Percentiles rank a stretch among this genome's conserved stretches.
Conservation (phyloP, 805 yeast species). For the Komagataella pseudopastoris region DNA sequence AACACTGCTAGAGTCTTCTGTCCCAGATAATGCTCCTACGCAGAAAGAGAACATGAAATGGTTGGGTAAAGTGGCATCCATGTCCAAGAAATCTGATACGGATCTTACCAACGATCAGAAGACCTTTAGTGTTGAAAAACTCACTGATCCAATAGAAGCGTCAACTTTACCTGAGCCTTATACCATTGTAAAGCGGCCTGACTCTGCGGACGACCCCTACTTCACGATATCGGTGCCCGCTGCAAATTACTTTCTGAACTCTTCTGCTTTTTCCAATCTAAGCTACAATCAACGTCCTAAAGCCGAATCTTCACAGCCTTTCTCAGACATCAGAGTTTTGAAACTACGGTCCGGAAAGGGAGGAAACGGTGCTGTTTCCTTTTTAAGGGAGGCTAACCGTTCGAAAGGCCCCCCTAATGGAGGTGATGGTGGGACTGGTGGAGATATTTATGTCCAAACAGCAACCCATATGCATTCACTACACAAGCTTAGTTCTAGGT, state of each 20-base stretch:
- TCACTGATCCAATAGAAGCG: slow-evolving; percentile 6
- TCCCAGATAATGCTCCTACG: slow-evolving; percentile 23
- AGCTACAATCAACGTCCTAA: slow-evolving; percentile 26
- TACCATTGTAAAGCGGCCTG: background rate
- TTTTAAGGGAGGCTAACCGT: slow-evolving; percentile 73
- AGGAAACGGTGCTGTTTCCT: slow-evolving; percentile 80
- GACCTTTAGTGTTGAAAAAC: background rate
- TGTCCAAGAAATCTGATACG: background rate
- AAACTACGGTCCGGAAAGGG: slow-evolving; percentile 69
- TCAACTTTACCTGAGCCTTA: slow-evolving; percentile 9
- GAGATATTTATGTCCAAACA: slow-evolving; percentile 74
- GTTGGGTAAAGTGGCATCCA: slow-evolving; percentile 10
- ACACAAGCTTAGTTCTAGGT: slow-evolving; percentile 52
- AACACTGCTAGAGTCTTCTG: background rate
- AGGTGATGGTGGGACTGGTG: slow-evolving; percentile 98
- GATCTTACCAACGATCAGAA: background rate
- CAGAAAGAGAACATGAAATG: slow-evolving; percentile 17
- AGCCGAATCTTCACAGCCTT: slow-evolving; percentile 26
- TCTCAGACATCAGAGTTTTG: slow-evolving; percentile 56
- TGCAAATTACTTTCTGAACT: slow-evolving; percentile 16
- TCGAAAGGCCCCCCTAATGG: slow-evolving; percentile 95
- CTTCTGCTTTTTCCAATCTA: slow-evolving; percentile 25
- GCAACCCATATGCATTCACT: slow-evolving; percentile 58
- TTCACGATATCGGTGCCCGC: slow-evolving; percentile 16
- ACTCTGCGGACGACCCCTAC: slow-evolving; percentile 6